Evolutionary conservation across 2,329 filamentous ascomycete species (phyloP).

Genomic region (Beauveria bassiana): DNA sequence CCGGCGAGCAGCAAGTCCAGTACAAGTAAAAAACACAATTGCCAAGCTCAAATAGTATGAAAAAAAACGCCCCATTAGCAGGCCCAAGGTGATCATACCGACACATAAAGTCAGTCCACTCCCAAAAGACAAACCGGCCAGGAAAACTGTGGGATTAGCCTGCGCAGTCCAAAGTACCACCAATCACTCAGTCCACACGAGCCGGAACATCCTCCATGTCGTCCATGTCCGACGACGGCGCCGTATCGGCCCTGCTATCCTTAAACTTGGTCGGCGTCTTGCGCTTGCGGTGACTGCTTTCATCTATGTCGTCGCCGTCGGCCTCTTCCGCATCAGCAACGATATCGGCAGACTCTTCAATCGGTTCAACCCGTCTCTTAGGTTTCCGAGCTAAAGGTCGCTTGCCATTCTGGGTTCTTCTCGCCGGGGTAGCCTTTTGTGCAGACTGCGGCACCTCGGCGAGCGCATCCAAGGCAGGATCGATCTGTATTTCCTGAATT

Average conservation of each 20-base stretch:
- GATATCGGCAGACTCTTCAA: conserved; percentile 14
- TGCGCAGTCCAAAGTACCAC: neutral
- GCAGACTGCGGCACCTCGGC: conserved; percentile 10
- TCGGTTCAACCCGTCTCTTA: conserved; percentile 22
- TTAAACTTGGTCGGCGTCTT: conserved; percentile 23
- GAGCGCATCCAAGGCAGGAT: conserved; percentile 20
- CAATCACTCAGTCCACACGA: neutral
- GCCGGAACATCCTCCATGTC: conserved; percentile 36
- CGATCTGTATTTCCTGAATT: conserved; percentile 24
- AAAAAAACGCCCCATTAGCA: neutral
- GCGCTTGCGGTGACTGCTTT: conserved; percentile 19
- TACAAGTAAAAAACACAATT: neutral
- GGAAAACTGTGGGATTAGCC: neutral
- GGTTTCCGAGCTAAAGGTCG: conserved; percentile 17
- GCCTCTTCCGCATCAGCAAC: conserved; percentile 11
- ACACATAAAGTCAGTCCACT: neutral
- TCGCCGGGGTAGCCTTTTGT: conserved; percentile 21
- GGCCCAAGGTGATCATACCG: neutral
- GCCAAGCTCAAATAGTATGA: neutral
- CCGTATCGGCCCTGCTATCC: conserved; percentile 8
- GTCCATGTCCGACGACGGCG: conserved; percentile 30
- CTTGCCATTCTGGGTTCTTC: conserved; percentile 18
- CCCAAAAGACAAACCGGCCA: neutral
- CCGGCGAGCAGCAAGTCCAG: neutral
- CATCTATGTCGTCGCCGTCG: conserved; percentile 20